Evolutionary conservation across 805 yeast species (phyloP).

Genomic region (Ogataea ganodermae): DNA sequence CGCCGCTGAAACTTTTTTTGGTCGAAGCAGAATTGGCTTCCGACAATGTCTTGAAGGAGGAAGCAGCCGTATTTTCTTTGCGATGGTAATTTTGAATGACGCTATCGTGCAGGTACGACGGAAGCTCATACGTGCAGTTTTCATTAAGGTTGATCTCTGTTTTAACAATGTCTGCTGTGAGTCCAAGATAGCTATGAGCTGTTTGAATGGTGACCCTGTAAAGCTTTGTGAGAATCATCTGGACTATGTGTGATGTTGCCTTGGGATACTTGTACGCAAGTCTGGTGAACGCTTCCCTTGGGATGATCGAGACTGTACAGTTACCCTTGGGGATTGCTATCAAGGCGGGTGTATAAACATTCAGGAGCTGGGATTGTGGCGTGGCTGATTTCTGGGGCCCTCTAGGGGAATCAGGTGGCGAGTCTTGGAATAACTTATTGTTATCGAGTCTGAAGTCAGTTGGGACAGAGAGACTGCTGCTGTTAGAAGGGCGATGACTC

Average conservation of each 20-base stretch:
- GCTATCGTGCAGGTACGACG: conserved; percentile 61
- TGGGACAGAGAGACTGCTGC: conserved; percentile 14
- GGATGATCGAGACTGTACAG: conserved; percentile 91
- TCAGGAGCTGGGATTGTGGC: not conserved
- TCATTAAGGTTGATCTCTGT: conserved; percentile 71
- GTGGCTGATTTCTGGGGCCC: not conserved
- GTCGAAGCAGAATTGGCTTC: conserved; percentile 9
- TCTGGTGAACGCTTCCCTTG: conserved; percentile 75
- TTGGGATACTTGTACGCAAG: conserved; percentile 77
- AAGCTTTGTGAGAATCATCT: conserved; percentile 83
- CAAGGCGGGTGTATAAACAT: conserved; percentile 31
- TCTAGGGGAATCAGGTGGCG: conserved; percentile 12
- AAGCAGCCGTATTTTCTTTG: conserved; percentile 1
- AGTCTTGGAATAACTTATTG: conserved; percentile 16
- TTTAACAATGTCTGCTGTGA: conserved; percentile 77
- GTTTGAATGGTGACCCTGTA: conserved; percentile 92
- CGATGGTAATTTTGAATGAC: conserved; percentile 14
- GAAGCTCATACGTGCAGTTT: conserved; percentile 50
- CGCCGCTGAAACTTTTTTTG: conserved; percentile 1
- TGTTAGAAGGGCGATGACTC: conserved; percentile 1
- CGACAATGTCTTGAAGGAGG: conserved; percentile 11
- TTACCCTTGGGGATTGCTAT: conserved; percentile 74
- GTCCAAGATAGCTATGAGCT: conserved; percentile 81
- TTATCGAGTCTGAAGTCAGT: conserved; percentile 22
- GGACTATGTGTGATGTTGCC: conserved; percentile 91